These are phyloP conservation scores for Effrenium voratum DNA, from an alignment of 73 alveolate species.

Conservation along the genomic window DNA sequence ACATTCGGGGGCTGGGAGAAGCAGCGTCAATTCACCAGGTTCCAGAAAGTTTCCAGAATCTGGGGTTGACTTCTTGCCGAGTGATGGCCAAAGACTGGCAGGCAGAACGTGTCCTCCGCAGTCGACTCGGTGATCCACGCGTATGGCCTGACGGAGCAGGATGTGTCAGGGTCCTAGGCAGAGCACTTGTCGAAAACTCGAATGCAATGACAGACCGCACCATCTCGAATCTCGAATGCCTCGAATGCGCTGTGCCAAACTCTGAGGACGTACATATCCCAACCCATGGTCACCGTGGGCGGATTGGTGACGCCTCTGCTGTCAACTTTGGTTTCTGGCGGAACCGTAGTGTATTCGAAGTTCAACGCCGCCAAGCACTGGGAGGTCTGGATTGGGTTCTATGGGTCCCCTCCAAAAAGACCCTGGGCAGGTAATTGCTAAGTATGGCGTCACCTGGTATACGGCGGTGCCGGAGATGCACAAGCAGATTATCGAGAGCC, in stretches of 20 bases:
- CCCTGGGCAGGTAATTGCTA: too few species aligned
- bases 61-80: too few species aligned
- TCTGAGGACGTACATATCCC: constrained; percentile 3
- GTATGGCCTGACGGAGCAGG: not conserved
- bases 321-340: not conserved
- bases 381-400: too few species aligned
- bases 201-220: too few species aligned
- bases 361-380: constrained; percentile 24
- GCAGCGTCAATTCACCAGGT: too few species aligned
- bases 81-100: too few species aligned
- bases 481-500: constrained; percentile 19
- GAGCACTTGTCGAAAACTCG: not conserved
- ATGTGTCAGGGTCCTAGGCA: not conserved
- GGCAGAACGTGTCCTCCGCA: not conserved
- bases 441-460: constrained; percentile 16
- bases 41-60: too few species aligned
- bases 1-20: too few species aligned
- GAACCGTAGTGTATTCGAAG: constrained; percentile 9
- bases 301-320: constrained; percentile 21
- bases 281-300: constrained; percentile 17
- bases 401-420: too few species aligned
- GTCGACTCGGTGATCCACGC: not conserved
- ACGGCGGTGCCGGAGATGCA: constrained; percentile 51
- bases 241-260: not conserved
- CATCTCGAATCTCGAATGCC: not conserved